Conservation (phyloP, 2,329 filamentous ascomycete species). For the Nannizziopsis arthrosporioides region DNA sequence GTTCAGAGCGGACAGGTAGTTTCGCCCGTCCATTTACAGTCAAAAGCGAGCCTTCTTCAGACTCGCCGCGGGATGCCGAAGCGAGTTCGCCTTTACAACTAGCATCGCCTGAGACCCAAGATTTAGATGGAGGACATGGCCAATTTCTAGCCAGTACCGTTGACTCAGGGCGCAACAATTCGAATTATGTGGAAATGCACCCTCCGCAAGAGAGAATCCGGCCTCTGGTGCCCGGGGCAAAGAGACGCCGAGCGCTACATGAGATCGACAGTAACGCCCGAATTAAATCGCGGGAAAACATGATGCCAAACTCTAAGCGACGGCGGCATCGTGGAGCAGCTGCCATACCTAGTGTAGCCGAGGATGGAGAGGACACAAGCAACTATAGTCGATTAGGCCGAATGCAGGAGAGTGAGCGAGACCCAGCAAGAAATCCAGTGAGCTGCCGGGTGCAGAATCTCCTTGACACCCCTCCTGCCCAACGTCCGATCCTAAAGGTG, state of each 20-base stretch:
- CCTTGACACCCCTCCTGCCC: conserved; percentile 15
- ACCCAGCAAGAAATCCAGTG: not conserved
- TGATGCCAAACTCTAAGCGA: conserved; percentile 22
- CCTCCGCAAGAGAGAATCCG: not conserved
- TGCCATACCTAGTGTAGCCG: conserved; percentile 38
- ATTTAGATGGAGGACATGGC: conserved; percentile 40
- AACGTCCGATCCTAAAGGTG: conserved; percentile 10
- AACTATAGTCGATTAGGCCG: not conserved
- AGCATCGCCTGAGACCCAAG: conserved; percentile 45
- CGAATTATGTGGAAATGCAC: not conserved
- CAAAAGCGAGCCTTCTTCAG: conserved; percentile 29
- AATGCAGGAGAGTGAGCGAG: not conserved
- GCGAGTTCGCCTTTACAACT: conserved; percentile 9
- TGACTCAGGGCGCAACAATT: not conserved
- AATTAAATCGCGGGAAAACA: conserved; percentile 10
- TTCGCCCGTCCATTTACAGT: conserved; percentile 19
- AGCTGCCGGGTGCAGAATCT: conserved; percentile 15
- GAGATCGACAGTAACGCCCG: conserved; percentile 23
- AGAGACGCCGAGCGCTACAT: conserved; percentile 18
- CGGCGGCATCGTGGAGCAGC: conserved; percentile 27
- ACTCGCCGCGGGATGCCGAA: conserved; percentile 20
- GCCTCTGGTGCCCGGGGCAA: not conserved
- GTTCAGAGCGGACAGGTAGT: conserved; percentile 6
- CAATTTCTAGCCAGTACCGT: not conserved
- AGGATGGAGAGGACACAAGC: conserved; percentile 37